phyloP scores from a whole-genome alignment of 352 stramenopile species.

The Globisporangium takayamanum region DNA sequence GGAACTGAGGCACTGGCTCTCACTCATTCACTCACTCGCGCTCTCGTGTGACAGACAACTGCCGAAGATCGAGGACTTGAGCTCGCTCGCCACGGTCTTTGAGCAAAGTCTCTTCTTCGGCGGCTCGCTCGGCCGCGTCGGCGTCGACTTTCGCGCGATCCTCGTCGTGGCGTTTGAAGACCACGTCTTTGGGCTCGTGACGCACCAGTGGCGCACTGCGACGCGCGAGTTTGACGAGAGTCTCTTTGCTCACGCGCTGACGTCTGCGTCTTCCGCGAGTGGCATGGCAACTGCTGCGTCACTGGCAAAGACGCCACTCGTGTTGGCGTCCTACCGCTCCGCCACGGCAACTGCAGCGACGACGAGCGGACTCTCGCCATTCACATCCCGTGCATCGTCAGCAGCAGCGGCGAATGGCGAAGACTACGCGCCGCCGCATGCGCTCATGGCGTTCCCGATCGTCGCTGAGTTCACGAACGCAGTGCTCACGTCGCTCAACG shows the following conservation, averaged over 20 bases:
- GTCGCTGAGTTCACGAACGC: slow-evolving; percentile 83
- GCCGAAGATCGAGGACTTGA: slow-evolving; percentile 82
- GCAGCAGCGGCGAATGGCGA: slow-evolving; percentile 10
- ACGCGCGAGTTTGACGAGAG: slow-evolving; percentile 60
- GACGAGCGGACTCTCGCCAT: slow-evolving; percentile 6
- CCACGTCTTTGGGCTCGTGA: slow-evolving; percentile 66
- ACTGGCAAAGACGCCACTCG: slow-evolving; percentile 50
- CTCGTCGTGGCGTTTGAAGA: slow-evolving; percentile 81
- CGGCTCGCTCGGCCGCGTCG: slow-evolving; percentile 69
- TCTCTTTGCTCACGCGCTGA: slow-evolving; percentile 36
- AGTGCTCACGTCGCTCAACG: slow-evolving; percentile 73
- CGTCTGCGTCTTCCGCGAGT: neutral
- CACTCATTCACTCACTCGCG: neutral
- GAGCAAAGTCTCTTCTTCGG: slow-evolving; percentile 86
- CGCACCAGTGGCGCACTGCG: slow-evolving; percentile 44
- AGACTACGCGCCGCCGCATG: slow-evolving; percentile 61
- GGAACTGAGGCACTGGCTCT: neutral
- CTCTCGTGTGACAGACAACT: slow-evolving; percentile 39
- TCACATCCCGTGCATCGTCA: neutral
- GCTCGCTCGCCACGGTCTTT: slow-evolving; percentile 67
- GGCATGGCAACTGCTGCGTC: slow-evolving; percentile 5
- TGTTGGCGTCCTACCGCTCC: slow-evolving; percentile 64
- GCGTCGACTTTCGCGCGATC: slow-evolving; percentile 77
- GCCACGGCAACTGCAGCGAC: slow-evolving; percentile 9
- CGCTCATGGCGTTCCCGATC: slow-evolving; percentile 85